Evolutionary conservation across 139 green algal genomes (phyloP).

Genomic region (Chlamydomonas sp.): DNA sequence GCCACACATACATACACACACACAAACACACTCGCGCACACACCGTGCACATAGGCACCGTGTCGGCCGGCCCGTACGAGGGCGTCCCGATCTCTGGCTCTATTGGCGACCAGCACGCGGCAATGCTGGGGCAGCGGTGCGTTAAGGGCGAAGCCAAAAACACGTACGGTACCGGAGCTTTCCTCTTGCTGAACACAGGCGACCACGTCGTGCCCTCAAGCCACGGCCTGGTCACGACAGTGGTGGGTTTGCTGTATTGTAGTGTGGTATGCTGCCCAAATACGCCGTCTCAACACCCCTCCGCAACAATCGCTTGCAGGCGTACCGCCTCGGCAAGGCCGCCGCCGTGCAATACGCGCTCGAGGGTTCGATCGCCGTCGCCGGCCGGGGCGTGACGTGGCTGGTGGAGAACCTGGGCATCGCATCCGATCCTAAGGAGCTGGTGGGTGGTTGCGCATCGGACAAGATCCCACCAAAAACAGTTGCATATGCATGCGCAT

Average conservation of each 20-base stretch:
- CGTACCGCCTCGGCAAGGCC: constrained; percentile 67
- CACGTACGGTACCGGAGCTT: constrained; percentile 97
- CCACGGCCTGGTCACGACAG: constrained; percentile 87
- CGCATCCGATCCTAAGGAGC: too few relatives aligned
- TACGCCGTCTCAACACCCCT: too few relatives aligned
- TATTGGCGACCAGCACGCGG: constrained; percentile 92
- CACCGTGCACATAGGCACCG: too few relatives aligned
- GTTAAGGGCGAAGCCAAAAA: constrained; percentile 80
- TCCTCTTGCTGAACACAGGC: constrained; percentile 95
- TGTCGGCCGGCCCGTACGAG: constrained; percentile 31
- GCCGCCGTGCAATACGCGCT: constrained; percentile 1
- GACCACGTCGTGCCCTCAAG: constrained; percentile 46
- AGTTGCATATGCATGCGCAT: not conserved
- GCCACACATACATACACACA: too few relatives aligned
- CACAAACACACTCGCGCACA: too few relatives aligned
- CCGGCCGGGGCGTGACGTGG: constrained; percentile 76
- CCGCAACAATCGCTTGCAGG: too few relatives aligned
- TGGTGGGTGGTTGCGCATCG: too few relatives aligned
- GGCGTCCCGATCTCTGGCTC: constrained; percentile 84
- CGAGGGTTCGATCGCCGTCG: constrained; percentile 63
- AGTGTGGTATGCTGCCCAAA: too few relatives aligned
- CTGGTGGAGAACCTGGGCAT: constrained; percentile 77
- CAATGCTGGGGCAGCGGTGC: constrained; percentile 69
- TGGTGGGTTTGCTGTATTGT: too few relatives aligned
- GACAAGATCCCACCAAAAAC: not conserved